phyloP scores from a whole-genome alignment of 108 stramenopile genomes.

The Skeletonema costatum region DNA sequence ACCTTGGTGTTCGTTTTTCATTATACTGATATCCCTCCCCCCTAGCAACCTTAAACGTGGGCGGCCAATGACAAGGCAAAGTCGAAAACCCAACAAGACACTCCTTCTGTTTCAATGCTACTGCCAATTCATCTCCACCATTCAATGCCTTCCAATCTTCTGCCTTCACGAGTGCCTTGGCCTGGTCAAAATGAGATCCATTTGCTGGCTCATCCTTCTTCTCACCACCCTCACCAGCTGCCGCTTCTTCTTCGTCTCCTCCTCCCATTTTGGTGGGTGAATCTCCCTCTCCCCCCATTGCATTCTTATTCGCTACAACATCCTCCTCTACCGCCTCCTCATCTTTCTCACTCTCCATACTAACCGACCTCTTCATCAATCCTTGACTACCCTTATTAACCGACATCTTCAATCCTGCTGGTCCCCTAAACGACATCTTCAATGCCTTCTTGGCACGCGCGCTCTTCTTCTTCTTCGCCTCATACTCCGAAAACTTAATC shows the following conservation, averaged over 20 bases:
- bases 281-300: not conserved
- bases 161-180: slow-evolving; percentile 31
- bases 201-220: slow-evolving; percentile 26
- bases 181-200: slow-evolving; percentile 41
- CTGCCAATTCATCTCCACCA: slow-evolving; percentile 44
- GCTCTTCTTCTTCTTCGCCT: slow-evolving; percentile 4
- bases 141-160: slow-evolving; percentile 47
- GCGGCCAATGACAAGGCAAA: slow-evolving; percentile 58
- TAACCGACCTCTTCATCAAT: not conserved
- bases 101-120: slow-evolving; percentile 46
- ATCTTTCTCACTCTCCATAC: not conserved
- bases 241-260: not conserved
- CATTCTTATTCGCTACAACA: not conserved
- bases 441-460: not conserved
- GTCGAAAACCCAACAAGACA: slow-evolving; percentile 53
- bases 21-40: slow-evolving; percentile 59
- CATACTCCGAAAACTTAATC: slow-evolving; percentile 23
- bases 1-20: slow-evolving; percentile 65
- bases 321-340: not conserved
- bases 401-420: not conserved
- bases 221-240: not conserved
- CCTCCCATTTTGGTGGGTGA: not conserved
- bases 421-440: not conserved
- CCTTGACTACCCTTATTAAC: not conserved
- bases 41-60: slow-evolving; percentile 65